Base-by-base conservation (phyloP, 1,284 basidiomycete species). In the Peniophora sp. region DNA sequence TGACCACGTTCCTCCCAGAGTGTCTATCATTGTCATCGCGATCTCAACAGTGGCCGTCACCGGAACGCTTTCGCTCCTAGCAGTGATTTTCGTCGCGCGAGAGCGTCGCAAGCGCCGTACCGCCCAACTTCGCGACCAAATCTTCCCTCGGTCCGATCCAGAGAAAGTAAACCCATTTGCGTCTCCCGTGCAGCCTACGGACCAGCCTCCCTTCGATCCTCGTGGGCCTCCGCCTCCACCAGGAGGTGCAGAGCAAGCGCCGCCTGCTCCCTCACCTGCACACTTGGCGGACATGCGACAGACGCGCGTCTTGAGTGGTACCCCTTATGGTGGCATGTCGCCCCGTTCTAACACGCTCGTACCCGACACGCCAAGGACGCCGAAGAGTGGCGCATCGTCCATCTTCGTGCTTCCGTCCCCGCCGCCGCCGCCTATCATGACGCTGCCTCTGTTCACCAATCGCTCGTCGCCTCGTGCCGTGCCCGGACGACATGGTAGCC, bases 1-100 rank as follows among this genome's bases (percentile, higher is more conserved):
- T 41, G 38, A 41, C 38, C n/a, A 41, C 16, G n/a, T 41, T 41
- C 38, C 38, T 20, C 38, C 14, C 39, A 77, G 74, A 50, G 58
- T 60, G 20, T 63, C 71, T 17, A 62, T 74, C 48, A 73, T 79
- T 51, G 76, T 72, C 23, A 67, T 71, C 43, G 65, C 70, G 36
- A 66, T 71, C 27, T 65, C 63, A 19, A 58, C 68, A 11, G 58
- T 75, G 6, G 57, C 73, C 27, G 53, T 56, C 5, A 44, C 73
- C 16, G 60, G 44, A 1, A 45, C 44, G n/a, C 44, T 79, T 27
- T 64, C 66, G 9, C 48, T 74, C 25, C 61, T 66, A 25, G 71
- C 80, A 65, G 53, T 68, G 9, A 45, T 74, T 23, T 79, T 73
- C 59, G 54, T 76, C 50, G 50, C 71, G 46, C 69, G 69, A 38